phyloP scores from a whole-genome alignment of 1,284 basidiomycete species.

The Schizopora paradoxa region DNA sequence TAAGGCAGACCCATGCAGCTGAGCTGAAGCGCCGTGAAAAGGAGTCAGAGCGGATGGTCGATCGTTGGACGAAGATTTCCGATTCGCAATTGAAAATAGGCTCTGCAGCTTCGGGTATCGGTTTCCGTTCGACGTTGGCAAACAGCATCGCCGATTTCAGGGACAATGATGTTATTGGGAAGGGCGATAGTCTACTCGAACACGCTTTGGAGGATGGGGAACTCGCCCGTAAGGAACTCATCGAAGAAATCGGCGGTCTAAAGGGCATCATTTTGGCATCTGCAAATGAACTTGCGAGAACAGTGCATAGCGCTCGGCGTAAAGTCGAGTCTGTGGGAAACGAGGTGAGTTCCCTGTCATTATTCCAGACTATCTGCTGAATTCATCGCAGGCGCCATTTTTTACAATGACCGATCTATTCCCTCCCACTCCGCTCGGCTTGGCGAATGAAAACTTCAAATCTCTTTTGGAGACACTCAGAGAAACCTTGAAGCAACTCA shows the following conservation, averaged over 20 bases:
- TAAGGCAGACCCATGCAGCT: conserved; percentile 60
- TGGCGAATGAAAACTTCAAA: conserved; percentile 49
- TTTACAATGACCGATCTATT: conserved; percentile 52
- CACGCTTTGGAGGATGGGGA: conserved; percentile 72
- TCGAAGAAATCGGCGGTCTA: conserved; percentile 67
- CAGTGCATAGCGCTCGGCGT: conserved; percentile 39
- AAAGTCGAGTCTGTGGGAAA: conserved; percentile 33
- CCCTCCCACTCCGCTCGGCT: conserved; percentile 46
- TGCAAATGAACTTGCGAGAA: conserved; percentile 63
- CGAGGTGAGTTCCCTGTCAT: conserved; percentile 34
- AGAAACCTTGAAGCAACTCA: conserved; percentile 23
- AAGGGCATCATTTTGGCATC: conserved; percentile 62
- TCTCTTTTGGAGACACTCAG: conserved; percentile 43
- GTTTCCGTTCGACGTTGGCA: conserved; percentile 33
- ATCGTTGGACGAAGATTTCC: conserved; percentile 68
- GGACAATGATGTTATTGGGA: conserved; percentile 38
- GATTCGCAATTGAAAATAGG: conserved; percentile 58
- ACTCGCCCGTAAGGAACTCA: conserved; percentile 55
- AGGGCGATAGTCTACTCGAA: conserved; percentile 58
- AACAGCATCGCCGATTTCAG: conserved; percentile 50
- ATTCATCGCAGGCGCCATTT: conserved; percentile 36
- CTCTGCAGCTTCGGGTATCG: conserved; percentile 42
- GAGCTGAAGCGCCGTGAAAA: conserved; percentile 81
- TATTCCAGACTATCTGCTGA: not conserved
- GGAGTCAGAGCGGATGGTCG: conserved; percentile 73